A percentile compares a stretch with the other conserved stretches of the same genome.
phyloP scores from a whole-genome alignment of 805 yeast genomes.

The Ogataea zsoltii region DNA sequence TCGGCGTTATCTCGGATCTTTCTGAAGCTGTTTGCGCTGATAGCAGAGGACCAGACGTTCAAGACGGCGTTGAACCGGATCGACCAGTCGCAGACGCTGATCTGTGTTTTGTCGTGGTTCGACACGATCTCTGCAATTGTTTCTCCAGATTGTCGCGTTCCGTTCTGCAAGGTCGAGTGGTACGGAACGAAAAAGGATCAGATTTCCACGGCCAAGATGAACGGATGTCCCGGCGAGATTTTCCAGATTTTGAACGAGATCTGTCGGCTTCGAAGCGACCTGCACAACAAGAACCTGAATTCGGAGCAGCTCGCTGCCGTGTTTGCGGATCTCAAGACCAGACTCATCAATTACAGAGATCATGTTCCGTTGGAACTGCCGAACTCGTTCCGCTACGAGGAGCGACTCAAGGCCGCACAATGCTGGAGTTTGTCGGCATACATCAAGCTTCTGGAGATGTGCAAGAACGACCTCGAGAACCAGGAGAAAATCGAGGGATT shows the following conservation, averaged over 20 bases:
- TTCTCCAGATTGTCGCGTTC: slow-evolving; percentile 57
- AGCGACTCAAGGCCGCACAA: slow-evolving; percentile 52
- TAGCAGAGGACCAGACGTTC: slow-evolving; percentile 49
- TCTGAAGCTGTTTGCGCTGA: slow-evolving; percentile 49
- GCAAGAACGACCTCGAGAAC: slow-evolving; percentile 20
- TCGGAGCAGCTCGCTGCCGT: slow-evolving; percentile 1
- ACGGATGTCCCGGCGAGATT: slow-evolving; percentile 63
- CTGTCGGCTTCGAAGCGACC: slow-evolving; percentile 36
- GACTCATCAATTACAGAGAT: slow-evolving; percentile 47
- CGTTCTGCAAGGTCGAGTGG: slow-evolving; percentile 54
- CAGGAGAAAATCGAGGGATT: slow-evolving; percentile 32
- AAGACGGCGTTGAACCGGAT: slow-evolving; percentile 43
- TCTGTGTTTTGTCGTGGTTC: slow-evolving; percentile 58
- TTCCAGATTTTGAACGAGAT: slow-evolving; percentile 47
- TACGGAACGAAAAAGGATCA: slow-evolving; percentile 45
- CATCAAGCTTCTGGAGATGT: slow-evolving; percentile 32
- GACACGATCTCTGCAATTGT: slow-evolving; percentile 58
- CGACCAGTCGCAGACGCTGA: slow-evolving; percentile 49
- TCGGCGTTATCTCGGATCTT: slow-evolving; percentile 52
- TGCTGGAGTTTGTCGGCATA: slow-evolving; percentile 51
- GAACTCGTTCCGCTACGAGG: slow-evolving; percentile 36
- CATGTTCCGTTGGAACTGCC: slow-evolving; percentile 38
- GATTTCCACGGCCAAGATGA: slow-evolving; percentile 52
- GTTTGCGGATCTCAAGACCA: slow-evolving; percentile 35
- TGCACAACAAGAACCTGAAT: slow-evolving; percentile 6